These are phyloP conservation scores for Alternaria sp. DNA, from an alignment of 2,329 filamentous ascomycete species.

Conservation along the genomic window DNA sequence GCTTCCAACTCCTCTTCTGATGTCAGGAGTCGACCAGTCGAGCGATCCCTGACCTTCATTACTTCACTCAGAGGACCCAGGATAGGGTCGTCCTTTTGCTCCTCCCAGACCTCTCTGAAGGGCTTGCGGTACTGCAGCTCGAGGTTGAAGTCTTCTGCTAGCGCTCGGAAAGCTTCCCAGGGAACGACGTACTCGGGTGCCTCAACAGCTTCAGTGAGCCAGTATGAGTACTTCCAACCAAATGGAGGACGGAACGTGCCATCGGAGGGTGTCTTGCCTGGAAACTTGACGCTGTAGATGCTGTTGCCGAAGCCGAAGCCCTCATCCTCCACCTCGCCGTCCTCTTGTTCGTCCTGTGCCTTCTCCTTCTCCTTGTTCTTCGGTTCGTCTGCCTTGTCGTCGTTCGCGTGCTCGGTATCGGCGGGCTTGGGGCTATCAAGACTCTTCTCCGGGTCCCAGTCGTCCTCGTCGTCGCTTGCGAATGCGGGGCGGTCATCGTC, in stretches of 20 bases:
- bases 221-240: conserved; percentile 98
- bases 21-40: conserved; percentile 71
- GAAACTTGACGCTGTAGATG: conserved; percentile 90
- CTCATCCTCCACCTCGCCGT: conserved; percentile 56
- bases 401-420: conserved; percentile 45
- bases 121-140: conserved; percentile 93
- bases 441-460: conserved; percentile 56
- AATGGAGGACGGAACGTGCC: conserved; percentile 93
- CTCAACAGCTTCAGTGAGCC: conserved; percentile 93
- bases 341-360: conserved; percentile 36
- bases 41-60: conserved; percentile 87
- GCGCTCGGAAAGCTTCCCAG: conserved; percentile 94
- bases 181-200: conserved; percentile 97
- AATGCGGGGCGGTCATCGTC: conserved; percentile 45
- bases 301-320: conserved; percentile 86
- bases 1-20: conserved; percentile 91
- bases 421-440: conserved; percentile 46
- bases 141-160: conserved; percentile 96
- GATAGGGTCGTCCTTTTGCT: conserved; percentile 83
- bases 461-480: conserved; percentile 49
- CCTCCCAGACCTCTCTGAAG: conserved; percentile 89
- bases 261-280: conserved; percentile 79
- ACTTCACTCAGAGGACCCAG: conserved; percentile 86
- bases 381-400: conserved; percentile 29
- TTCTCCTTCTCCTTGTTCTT: conserved; percentile 44